Evolutionary conservation across 2,329 filamentous ascomycete genomes (phyloP), one percentile per base, ranked within the genome.

Genomic region (Botrytis galanthina): DNA sequence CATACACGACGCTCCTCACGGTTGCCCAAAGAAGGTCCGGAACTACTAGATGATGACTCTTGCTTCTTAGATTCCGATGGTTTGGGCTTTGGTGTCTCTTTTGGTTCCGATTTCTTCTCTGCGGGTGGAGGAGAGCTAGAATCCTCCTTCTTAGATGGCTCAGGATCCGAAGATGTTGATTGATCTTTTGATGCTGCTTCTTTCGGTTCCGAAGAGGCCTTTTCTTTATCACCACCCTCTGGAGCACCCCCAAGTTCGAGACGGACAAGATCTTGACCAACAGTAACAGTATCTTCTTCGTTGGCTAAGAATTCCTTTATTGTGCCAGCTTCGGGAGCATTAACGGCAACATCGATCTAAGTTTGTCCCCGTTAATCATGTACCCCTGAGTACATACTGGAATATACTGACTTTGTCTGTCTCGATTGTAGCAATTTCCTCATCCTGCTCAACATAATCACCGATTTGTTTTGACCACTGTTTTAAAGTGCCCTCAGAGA

Each of bases 351-450:
- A 83, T 99, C 96, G 81, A 98, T 98, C 94, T 96, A 76, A 29
- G 60, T 70, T 14, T 42, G 70, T n/a, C 14, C 32, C 48, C 26
- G 42, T 72, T 59, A 72, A 51, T 62, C 20, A 29, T 22, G 37
- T 2, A 22, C 44, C 29, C 29, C 54, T 29, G 44, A 39, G 37
- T 16, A 51, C 12, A 46, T 60, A 14, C 18, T 22, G n/a, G 22
- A 32, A 35, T 64, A 71, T 46, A 73, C 82, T 76, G 85, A 94
- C 93, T 91, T 99, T 99, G 88, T 99, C 96, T 22, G 96, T 99
- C 85, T 99, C 96, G 81, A 99, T 99, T 68, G 95, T 98, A 46
- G 96, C 96, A 83, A 99, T 95, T 83, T 99, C 96, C 85, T 98
- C 96, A 81, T 99, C 96, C 80, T 92, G 91, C 85, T 97, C 94